phyloP scores from a whole-genome alignment of 2,329 filamentous ascomycete genomes.

The Sporothrix sp. region DNA sequence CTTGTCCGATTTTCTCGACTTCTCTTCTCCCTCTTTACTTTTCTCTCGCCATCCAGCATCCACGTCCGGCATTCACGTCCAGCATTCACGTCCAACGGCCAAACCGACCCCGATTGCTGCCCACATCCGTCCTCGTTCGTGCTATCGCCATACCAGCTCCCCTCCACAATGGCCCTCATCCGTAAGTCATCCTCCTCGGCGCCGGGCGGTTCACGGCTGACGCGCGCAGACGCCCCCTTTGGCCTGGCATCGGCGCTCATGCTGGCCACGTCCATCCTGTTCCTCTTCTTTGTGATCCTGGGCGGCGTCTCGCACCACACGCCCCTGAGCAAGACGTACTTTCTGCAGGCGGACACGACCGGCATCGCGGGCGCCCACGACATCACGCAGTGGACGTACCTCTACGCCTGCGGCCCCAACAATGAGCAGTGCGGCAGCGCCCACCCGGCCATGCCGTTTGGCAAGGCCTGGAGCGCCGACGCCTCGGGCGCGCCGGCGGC shows the following conservation, averaged over 20 bases:
- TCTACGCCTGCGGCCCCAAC: conserved; percentile 63
- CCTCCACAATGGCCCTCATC: conserved; percentile 3
- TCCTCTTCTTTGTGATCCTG: conserved; percentile 52
- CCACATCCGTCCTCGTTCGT: too few relatives aligned
- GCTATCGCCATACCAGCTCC: too few relatives aligned
- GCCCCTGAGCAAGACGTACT: conserved; percentile 67
- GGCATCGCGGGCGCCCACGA: conserved; percentile 59
- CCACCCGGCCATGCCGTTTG: conserved; percentile 56
- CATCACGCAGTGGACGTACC: conserved; percentile 79
- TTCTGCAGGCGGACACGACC: conserved; percentile 69
- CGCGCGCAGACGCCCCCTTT: conserved; percentile 29
- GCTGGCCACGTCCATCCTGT: conserved; percentile 40
- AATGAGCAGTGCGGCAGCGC: conserved; percentile 55
- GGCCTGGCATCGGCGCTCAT: conserved; percentile 38
- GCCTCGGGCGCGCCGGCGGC: conserved; percentile 34
- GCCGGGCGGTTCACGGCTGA: background rate
- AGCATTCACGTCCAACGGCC: too few relatives aligned
- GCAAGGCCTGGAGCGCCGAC: conserved; percentile 55
- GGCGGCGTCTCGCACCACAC: conserved; percentile 39
- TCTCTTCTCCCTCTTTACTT: background rate
- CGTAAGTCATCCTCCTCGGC: background rate
- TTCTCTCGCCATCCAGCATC: background rate
- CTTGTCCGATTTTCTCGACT: background rate
- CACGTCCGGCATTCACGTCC: background rate
- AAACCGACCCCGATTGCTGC: too few relatives aligned